These are phyloP conservation scores for Physcomitrium patens DNA, from an alignment of 225 moss, liverwort and hornwort species.

Conservation along the genomic window DNA sequence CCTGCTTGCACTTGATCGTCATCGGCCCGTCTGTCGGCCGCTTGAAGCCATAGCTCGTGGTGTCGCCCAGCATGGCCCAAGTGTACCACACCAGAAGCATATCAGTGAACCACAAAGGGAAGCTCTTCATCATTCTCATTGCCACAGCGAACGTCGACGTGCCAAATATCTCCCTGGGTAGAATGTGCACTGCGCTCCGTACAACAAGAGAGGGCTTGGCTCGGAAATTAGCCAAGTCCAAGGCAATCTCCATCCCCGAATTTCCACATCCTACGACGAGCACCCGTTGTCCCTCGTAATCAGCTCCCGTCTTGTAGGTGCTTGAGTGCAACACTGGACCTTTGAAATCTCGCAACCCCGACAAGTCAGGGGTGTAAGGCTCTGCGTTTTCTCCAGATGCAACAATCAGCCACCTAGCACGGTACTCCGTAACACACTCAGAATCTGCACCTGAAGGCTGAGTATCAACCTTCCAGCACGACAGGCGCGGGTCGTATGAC, in stretches of 20 bases:
- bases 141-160: conserved; percentile 65
- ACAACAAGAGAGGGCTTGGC: conserved; percentile 64
- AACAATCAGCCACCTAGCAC: conserved; percentile 61
- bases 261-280: conserved; percentile 71
- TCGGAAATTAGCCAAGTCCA: conserved; percentile 58
- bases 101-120: conserved; percentile 67
- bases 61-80: conserved; percentile 35
- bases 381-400: conserved; percentile 69
- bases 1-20: conserved; percentile 35
- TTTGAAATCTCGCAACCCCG: conserved; percentile 43
- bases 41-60: conserved; percentile 32
- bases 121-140: conserved; percentile 51
- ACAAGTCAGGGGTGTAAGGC: conserved; percentile 46
- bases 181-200: conserved; percentile 47
- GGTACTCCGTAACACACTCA: conserved; percentile 36
- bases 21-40: conserved; percentile 44
- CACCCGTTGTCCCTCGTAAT: conserved; percentile 48
- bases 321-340: conserved; percentile 60
- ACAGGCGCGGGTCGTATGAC: conserved; percentile 31
- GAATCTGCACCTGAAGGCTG: background rate
- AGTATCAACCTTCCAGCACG: conserved; percentile 52
- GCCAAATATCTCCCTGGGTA: conserved; percentile 67
- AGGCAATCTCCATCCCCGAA: conserved; percentile 72
- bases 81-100: conserved; percentile 48
- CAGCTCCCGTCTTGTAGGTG: conserved; percentile 56